These are phyloP conservation scores for Rubus parviflorus DNA, from an alignment of 306 rosid species.

Conservation along the genomic window DNA sequence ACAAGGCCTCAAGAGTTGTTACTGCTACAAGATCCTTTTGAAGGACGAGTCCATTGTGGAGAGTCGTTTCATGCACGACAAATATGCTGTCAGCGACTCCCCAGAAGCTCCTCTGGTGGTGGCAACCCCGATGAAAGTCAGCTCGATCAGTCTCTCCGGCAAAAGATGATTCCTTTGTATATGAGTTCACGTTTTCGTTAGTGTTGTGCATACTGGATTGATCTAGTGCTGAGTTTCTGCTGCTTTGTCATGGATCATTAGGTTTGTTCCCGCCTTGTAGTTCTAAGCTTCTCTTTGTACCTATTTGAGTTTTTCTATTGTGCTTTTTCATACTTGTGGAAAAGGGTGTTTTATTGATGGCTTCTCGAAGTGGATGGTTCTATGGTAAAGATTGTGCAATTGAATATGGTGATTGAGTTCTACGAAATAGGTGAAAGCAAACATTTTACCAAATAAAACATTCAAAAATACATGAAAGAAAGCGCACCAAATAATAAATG, in stretches of 20 bases:
- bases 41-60: slow-evolving; percentile 90
- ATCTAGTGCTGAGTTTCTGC: not conserved
- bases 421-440: not conserved
- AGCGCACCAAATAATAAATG: too few relatives aligned
- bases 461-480: too few relatives aligned
- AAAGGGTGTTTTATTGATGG: not conserved
- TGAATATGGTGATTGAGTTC: not conserved
- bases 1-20: slow-evolving; percentile 96
- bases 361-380: not conserved
- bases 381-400: not conserved
- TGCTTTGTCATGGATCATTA: not conserved
- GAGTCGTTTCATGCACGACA: slow-evolving; percentile 92
- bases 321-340: slow-evolving; percentile 1
- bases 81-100: slow-evolving; percentile 67
- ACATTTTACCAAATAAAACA: too few relatives aligned
- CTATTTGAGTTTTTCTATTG: slow-evolving; percentile 11
- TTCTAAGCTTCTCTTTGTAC: slow-evolving; percentile 30
- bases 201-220: slow-evolving; percentile 10
- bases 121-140: slow-evolving; percentile 92
- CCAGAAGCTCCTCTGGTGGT: slow-evolving; percentile 95
- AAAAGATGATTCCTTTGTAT: slow-evolving; percentile 36
- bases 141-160: slow-evolving; percentile 86
- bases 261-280: not conserved
- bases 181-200: not conserved
- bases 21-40: slow-evolving; percentile 81